Base-by-base conservation (phyloP, 768 basidiomycete species). In the Guyanaporus albipodus region DNA sequence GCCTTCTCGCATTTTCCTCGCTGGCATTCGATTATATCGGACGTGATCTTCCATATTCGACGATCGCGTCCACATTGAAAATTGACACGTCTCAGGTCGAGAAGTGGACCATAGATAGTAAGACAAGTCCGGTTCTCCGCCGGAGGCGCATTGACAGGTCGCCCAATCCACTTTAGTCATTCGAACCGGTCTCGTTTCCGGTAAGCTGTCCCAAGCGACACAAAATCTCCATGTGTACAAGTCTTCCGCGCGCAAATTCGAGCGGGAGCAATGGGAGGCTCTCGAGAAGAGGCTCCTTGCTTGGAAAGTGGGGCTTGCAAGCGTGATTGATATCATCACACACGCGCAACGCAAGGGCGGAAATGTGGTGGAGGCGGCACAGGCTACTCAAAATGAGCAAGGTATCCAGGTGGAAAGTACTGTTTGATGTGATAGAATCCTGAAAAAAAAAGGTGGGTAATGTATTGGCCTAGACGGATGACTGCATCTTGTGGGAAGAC, bases 81-180 rank as follows among this genome's bases (percentile, higher is more conserved):
- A 79, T 90, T 8, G 75, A 81, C 21, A 50, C 65, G 18, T 70
- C 76, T 21, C 73, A 87, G 49, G 88, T 93, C 23, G 91, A 93
- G 63, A 82, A 78, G 58, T 92, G 89, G 88, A 81, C 83, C 32
- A 92, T 93, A 52, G 88, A 92, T 67, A 83, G 90, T 91, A 59
- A 50, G 73, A 53, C 11, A 24, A 37, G 44, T 43, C 8, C 17
- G 34, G 4, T 24, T 6, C 26, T 26, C 15, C 7, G 29, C 15
- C 10, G 28, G 28, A 29, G 2, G 15, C 28, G 6, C 15, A 14
- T 28, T 28, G 27, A 28, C 27, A 6, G 7, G 11, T 28, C 27
- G 11, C 11, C 7, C 11, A 11, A 28, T 28, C 27, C 6, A 28
- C 11, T 28, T 32, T 6, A 32, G 31, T 85, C 46, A 91, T 93